These are phyloP conservation scores for Madurella fahalii DNA, from an alignment of 2,329 filamentous ascomycete genomes.

Conservation along the genomic window DNA sequence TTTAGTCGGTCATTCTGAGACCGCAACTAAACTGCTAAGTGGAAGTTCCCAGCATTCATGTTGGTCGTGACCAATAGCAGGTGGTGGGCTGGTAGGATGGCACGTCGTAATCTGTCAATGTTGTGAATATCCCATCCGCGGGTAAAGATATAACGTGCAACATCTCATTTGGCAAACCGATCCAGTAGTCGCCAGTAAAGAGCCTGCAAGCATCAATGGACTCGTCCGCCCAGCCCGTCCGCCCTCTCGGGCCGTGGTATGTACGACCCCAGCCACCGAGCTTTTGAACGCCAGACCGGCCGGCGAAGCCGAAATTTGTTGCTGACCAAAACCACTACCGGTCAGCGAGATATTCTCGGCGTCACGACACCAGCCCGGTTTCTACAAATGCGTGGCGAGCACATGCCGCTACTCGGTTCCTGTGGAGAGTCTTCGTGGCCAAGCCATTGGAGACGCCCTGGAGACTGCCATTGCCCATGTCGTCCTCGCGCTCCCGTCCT, in stretches of 20 bases:
- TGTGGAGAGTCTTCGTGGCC: constrained; percentile 10
- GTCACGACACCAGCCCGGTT: constrained; percentile 42
- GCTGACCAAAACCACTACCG: not conserved
- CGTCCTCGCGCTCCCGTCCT: constrained; percentile 41
- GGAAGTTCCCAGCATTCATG: too few species aligned
- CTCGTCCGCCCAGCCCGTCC: constrained; percentile 3
- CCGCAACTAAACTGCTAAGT: too few species aligned
- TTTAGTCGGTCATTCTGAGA: too few species aligned
- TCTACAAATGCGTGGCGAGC: constrained; percentile 45
- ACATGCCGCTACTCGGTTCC: constrained; percentile 41
- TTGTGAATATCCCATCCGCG: too few species aligned
- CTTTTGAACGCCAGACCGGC: too few species aligned
- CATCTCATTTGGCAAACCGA: too few species aligned
- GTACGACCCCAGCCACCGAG: not conserved
- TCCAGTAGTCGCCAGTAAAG: too few species aligned
- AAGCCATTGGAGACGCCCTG: constrained; percentile 27
- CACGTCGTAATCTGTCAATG: too few species aligned
- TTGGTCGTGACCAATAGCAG: too few species aligned
- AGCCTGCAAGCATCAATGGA: not conserved
- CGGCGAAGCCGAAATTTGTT: not conserved
- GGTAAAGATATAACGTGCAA: too few species aligned
- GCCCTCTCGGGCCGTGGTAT: constrained; percentile 21
- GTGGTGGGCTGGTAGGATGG: too few species aligned
- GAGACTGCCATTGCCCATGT: constrained; percentile 38
- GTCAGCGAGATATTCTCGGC: constrained; percentile 44